A percentile compares a stretch with the other conserved stretches of the same genome.
These are phyloP conservation scores for Colletotrichum noveboracense DNA, from an alignment of 2,329 filamentous ascomycete species.

Conservation along the genomic window DNA sequence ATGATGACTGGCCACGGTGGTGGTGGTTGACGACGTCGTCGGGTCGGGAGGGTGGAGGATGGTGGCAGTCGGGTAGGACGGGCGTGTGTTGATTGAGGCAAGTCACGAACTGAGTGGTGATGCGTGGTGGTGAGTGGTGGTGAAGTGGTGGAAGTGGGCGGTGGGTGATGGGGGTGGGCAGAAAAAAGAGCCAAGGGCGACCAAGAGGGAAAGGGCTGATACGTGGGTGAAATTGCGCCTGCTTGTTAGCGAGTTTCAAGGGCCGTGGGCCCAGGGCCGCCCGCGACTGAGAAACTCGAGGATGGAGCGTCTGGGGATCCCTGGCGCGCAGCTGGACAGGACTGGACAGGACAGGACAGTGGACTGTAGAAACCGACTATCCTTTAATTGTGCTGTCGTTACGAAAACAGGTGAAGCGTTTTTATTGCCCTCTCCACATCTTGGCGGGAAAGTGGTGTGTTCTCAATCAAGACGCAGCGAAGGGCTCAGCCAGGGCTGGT, in stretches of 20 bases:
- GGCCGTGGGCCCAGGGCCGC: conserved; percentile 31
- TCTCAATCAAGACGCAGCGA: neutral
- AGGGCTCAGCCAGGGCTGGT: neutral
- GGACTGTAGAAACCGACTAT: conserved; percentile 8
- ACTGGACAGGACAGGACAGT: neutral
- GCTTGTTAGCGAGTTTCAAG: conserved; percentile 60
- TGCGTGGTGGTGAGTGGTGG: neutral
- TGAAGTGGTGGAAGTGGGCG: neutral
- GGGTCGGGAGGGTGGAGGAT: neutral
- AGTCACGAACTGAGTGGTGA: neutral
- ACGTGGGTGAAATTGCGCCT: conserved; percentile 54
- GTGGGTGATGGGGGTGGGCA: neutral
- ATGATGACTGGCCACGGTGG: neutral
- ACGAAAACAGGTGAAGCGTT: conserved; percentile 23
- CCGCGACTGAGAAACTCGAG: neutral
- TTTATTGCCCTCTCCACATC: conserved; percentile 16
- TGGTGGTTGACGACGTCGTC: neutral
- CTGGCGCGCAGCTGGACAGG: neutral
- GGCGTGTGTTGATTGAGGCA: neutral
- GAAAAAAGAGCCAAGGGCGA: neutral
- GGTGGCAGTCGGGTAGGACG: neutral
- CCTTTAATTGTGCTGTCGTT: conserved; percentile 19
- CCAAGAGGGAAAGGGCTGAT: conserved; percentile 42
- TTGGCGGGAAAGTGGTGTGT: conserved; percentile 7
- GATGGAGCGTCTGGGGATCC: conserved; percentile 1